Evolutionary conservation across 2,329 filamentous ascomycete species (phyloP), one percentile per base, ranked within the genome.

Genomic region (Colletotrichum somersetense): DNA sequence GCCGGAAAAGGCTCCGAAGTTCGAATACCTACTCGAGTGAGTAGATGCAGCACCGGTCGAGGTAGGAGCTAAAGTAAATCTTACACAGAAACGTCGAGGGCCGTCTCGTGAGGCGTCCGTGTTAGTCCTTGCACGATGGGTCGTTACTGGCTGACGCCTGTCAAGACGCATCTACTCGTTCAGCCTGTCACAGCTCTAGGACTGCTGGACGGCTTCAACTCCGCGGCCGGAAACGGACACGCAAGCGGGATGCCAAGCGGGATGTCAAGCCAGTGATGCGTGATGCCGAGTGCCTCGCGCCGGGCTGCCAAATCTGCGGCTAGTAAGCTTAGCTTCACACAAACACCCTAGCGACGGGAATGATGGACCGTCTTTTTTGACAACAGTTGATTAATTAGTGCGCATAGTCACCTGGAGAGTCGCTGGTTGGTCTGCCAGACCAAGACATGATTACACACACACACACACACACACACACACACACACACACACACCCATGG

Each of bases 211-310:
- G 30, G 30, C 35, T 40, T 50, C 40, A 16, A 55, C 59, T 48
- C 59, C 61, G 70, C 61, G 56, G 18, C 55, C 66, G 70, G 35
- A 72, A 70, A 48, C 66, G 61, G 56, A 65, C 55, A 33, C 16
- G 26, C 26, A 3, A 10, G 2, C 16, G 7, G 33, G 5, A 2
- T 5, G 33, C n/a, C 26, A 30, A 8, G 2, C 16, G 7, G 33
- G 5, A 2, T 5, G 33, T 3, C 16, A 6, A 48, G 42, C 20
- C 42, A 33, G 42, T 8, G 20, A 23, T 8, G 3, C 14, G 11
- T 1, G 11, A 23, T 23, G 11, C 11, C 59, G 33, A 30, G 23
- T 7, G 5, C 16, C n/a, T 33, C 30, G 8, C 26, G 33, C 42
- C 52, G 66, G 14, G 5, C 26, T 42, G 42, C 48, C 44, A 59